phyloP scores from a whole-genome alignment of 2,329 filamentous ascomycete genomes.

The Botrytis cinerea region DNA sequence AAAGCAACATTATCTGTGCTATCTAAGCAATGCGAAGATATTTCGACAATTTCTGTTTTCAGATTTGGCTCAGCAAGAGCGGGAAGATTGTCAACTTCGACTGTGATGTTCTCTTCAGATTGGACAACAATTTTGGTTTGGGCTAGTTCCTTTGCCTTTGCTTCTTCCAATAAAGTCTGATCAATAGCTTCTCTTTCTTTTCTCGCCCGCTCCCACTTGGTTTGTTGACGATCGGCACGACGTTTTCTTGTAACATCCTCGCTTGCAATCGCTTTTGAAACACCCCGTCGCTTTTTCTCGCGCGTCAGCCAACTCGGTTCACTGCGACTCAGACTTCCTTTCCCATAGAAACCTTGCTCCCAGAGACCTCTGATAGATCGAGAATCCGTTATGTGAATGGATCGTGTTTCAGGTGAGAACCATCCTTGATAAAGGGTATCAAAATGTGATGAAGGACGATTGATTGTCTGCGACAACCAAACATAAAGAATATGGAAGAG shows the following conservation, averaged over 20 bases:
- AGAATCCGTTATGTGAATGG: conserved; percentile 79
- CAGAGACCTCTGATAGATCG: conserved; percentile 78
- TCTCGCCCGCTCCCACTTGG: conserved; percentile 90
- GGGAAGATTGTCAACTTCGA: conserved; percentile 1
- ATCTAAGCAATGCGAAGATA: not conserved
- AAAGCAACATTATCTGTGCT: not conserved
- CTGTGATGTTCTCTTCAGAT: not conserved
- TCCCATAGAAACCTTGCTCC: conserved; percentile 98
- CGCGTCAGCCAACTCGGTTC: conserved; percentile 90
- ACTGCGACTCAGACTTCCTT: conserved; percentile 88
- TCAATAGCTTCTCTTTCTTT: conserved; percentile 83
- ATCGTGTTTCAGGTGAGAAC: conserved; percentile 80
- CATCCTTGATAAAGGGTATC: conserved; percentile 67
- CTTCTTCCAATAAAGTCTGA: conserved; percentile 62
- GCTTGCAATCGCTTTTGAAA: conserved; percentile 68
- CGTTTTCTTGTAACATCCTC: conserved; percentile 78
- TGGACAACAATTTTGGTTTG: not conserved
- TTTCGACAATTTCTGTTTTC: not conserved
- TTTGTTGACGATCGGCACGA: conserved; percentile 76
- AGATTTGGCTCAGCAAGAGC: not conserved
- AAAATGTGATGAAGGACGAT: conserved; percentile 64
- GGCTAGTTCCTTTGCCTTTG: conserved; percentile 19
- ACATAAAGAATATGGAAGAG: conserved; percentile 76
- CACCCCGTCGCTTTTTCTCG: conserved; percentile 71
- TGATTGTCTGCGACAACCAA: conserved; percentile 72